phyloP scores from a whole-genome alignment of 768 basidiomycete species.

The Gelatoporia subvermispora region DNA sequence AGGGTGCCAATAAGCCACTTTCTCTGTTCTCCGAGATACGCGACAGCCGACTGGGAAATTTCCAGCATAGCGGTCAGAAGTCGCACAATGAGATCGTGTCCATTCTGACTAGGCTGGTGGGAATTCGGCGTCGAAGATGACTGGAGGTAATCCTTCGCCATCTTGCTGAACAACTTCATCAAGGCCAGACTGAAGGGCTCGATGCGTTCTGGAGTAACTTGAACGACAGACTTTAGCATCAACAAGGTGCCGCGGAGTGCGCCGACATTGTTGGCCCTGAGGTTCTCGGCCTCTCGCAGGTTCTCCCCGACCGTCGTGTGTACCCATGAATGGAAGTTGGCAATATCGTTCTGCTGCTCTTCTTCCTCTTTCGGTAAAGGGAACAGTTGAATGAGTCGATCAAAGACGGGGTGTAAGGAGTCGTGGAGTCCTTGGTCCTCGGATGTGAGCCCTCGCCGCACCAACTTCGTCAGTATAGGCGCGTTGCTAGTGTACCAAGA shows the following conservation, averaged over 20 bases:
- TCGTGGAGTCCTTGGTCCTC: constrained; percentile 82
- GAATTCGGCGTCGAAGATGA: constrained; percentile 33
- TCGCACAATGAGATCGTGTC: constrained; percentile 57
- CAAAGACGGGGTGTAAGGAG: constrained; percentile 75
- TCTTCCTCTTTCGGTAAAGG: constrained; percentile 79
- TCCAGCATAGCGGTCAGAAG: constrained; percentile 77
- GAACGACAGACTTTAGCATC: constrained; percentile 83
- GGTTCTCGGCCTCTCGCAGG: constrained; percentile 52
- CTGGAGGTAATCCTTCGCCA: constrained; percentile 84
- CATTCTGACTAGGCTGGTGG: constrained; percentile 17
- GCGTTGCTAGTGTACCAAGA: constrained; percentile 77
- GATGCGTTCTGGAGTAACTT: constrained; percentile 74
- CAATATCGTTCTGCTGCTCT: constrained; percentile 57
- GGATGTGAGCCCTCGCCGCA: constrained; percentile 80
- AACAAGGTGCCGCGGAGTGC: constrained; percentile 76
- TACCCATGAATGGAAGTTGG: constrained; percentile 76
- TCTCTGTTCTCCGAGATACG: constrained; percentile 81
- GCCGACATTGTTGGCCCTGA: constrained; percentile 4
- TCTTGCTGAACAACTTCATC: constrained; percentile 78
- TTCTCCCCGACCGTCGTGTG: constrained; percentile 74
- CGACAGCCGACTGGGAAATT: constrained; percentile 77
- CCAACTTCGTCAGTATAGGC: constrained; percentile 67
- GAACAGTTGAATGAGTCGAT: constrained; percentile 69
- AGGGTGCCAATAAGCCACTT: constrained; percentile 74
- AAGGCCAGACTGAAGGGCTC: constrained; percentile 73